Evolutionary conservation across 1,284 basidiomycete species (phyloP).

Genomic region (Ganoderma meredithae): DNA sequence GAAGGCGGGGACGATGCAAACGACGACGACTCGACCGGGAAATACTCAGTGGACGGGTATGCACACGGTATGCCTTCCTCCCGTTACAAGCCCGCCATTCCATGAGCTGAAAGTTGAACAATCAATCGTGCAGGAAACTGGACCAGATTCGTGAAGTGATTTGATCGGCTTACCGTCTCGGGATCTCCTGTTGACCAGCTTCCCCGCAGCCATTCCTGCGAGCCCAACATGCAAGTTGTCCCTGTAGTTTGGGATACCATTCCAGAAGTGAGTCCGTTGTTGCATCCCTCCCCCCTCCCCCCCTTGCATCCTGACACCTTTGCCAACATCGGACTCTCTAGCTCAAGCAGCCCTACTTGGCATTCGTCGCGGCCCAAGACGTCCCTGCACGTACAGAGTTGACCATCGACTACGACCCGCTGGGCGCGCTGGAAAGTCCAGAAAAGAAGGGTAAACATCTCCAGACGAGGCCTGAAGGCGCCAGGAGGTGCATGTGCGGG

Average conservation of each 20-base stretch:
- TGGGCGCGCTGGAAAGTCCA: conserved; percentile 35
- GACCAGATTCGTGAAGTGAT: conserved; percentile 76
- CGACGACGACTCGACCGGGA: conserved; percentile 41
- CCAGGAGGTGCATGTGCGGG: conserved; percentile 34
- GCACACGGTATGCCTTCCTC: conserved; percentile 49
- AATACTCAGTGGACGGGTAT: conserved; percentile 58
- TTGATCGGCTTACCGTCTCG: background rate
- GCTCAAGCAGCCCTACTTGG: conserved; percentile 67
- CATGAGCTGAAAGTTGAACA: conserved; percentile 13
- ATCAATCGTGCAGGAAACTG: conserved; percentile 61
- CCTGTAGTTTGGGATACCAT: conserved; percentile 67
- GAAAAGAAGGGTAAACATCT: conserved; percentile 42
- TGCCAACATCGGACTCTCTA: conserved; percentile 34
- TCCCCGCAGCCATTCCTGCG: conserved; percentile 65
- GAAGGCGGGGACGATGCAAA: conserved; percentile 48
- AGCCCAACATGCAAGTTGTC: conserved; percentile 62
- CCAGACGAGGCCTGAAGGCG: conserved; percentile 23
- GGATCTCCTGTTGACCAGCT: background rate
- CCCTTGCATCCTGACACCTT: too few relatives aligned
- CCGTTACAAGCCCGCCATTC: background rate
- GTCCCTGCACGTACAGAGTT: conserved; percentile 63
- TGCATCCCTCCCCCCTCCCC: too few relatives aligned
- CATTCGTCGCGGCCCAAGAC: conserved; percentile 57
- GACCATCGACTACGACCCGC: conserved; percentile 69
- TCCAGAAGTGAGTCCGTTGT: conserved; percentile 51